Base-by-base conservation (phyloP, 2,329 filamentous ascomycete species). In the Trichoderma sp. region DNA sequence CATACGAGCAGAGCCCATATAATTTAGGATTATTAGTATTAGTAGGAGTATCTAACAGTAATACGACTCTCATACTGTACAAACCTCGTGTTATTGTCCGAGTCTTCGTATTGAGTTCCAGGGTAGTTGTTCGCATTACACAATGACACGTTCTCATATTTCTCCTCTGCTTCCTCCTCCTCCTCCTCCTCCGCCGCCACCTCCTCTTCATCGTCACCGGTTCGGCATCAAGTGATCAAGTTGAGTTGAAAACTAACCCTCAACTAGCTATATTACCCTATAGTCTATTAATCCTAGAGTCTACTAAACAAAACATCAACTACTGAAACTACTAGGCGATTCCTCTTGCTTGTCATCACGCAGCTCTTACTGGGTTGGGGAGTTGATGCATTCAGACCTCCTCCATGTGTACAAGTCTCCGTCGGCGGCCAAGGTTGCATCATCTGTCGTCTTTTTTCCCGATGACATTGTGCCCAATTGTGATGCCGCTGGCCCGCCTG, bases 391-490 rank as follows among this genome's bases (percentile, higher is more conserved):
- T 50, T 33, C 38, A 45, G 59, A 63, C 68, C 38, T 71, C 8
- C 68, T 71, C 38, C 16, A 63, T 71, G 56, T 45, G 68, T 71
- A 29, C 67, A 71, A 71, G 67, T 60, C 5, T 41, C 67, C 50
- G 50, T 27, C 67, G 59, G 3, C 67, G 29, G 33, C 60, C 60
- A 35, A n/a, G 31, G 60, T 71, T 60, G 50, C 33, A 59, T 38
- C 35, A 45, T 50, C 16, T 62, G 24, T 45, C 45, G 38, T 29
- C 24, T 50, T 35, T 35, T 45, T 53, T 71, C 56, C 56, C 68
- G 29, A 33, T 35, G 67, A 41, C 21, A n/a, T 60, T 71, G 68
- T 29, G 38, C 9, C 38, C 8, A 35, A 53, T n/a, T 64, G 38
- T 64, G 21, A 53, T 35, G 38, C 59, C 38, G 69, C 56, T 41